Evolutionary conservation across 352 stramenopile genomes (phyloP).

Genomic region (Plasmopara viticola): DNA sequence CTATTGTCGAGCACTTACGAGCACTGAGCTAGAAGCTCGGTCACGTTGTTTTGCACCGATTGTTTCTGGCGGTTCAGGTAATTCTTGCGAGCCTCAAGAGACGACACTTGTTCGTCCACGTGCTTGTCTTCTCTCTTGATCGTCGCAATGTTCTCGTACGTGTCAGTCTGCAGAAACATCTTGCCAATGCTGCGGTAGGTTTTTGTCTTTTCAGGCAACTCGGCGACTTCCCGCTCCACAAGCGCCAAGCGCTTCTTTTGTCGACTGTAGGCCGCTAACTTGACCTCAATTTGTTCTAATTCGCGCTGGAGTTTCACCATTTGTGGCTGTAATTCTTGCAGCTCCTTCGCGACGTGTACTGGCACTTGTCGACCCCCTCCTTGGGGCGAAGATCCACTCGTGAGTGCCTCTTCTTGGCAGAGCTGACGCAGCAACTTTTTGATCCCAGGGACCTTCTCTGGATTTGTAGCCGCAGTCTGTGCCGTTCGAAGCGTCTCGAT

Average conservation of each 20-base stretch:
- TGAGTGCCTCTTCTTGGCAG: constrained; percentile 37
- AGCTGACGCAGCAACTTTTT: constrained; percentile 73
- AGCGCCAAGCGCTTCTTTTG: constrained; percentile 77
- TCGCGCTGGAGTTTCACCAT: constrained; percentile 73
- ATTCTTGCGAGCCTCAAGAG: constrained; percentile 72
- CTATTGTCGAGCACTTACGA: constrained; percentile 23
- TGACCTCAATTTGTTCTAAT: constrained; percentile 71
- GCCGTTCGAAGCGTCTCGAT: constrained; percentile 55
- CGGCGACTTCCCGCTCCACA: constrained; percentile 60
- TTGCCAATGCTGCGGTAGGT: constrained; percentile 81
- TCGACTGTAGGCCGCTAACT: constrained; percentile 44
- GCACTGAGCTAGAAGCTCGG: constrained; percentile 70
- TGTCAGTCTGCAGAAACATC: constrained; percentile 70
- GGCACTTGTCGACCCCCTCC: constrained; percentile 41
- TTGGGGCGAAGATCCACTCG: constrained; percentile 10
- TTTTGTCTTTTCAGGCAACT: constrained; percentile 50
- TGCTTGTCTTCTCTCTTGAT: constrained; percentile 55
- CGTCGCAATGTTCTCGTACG: constrained; percentile 42
- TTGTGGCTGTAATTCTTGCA: constrained; percentile 78
- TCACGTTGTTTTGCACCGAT: constrained; percentile 78
- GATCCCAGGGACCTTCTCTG: constrained; percentile 60
- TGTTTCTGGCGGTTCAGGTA: constrained; percentile 76
- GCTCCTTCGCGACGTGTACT: constrained; percentile 58
- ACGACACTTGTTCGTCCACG: constrained; percentile 63
- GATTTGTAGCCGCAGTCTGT: constrained; percentile 21